Percentiles rank a stretch among this genome's conserved stretches.
Conservation (phyloP, 371 early-diverging fungal species). For the Rhizopus sp. region DNA sequence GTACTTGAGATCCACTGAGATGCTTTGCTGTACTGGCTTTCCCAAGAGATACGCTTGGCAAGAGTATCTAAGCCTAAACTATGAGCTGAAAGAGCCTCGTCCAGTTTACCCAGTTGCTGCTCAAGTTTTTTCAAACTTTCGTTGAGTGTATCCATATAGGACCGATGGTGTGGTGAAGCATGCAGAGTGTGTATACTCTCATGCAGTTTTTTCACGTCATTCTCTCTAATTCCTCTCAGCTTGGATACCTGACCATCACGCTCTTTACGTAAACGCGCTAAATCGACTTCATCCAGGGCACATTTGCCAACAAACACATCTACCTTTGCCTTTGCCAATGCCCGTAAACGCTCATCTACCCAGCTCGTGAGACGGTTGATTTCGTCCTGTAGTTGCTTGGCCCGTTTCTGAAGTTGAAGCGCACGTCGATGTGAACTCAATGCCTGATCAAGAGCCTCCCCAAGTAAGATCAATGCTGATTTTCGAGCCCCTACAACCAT, state of each 20-base stretch:
- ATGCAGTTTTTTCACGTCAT: slow-evolving; percentile 28
- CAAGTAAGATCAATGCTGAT: slow-evolving; percentile 33
- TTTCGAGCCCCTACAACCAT: slow-evolving; percentile 33
- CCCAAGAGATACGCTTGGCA: slow-evolving; percentile 34
- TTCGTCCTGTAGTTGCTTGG: slow-evolving; percentile 40
- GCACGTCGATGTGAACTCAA: slow-evolving; percentile 35
- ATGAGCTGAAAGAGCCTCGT: slow-evolving; percentile 23
- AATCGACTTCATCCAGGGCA: slow-evolving; percentile 30
- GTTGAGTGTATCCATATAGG: slow-evolving; percentile 5
- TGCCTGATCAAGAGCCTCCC: slow-evolving; percentile 40
- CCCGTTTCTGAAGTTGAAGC: slow-evolving; percentile 31
- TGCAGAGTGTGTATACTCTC: slow-evolving; percentile 17
- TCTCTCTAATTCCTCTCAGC: slow-evolving; percentile 27
- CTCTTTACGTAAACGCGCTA: slow-evolving; percentile 33
- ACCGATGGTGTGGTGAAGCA: neutral
- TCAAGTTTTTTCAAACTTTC: slow-evolving; percentile 14
- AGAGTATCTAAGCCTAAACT: slow-evolving; percentile 27
- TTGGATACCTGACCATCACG: slow-evolving; percentile 32
- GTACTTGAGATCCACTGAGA: slow-evolving; percentile 24
- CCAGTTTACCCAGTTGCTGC: slow-evolving; percentile 19
- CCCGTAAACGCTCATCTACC: slow-evolving; percentile 34
- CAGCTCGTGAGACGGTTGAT: slow-evolving; percentile 26
- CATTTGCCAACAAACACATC: slow-evolving; percentile 38
- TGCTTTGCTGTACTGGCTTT: slow-evolving; percentile 23
- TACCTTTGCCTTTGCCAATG: slow-evolving; percentile 24